phyloP scores from a whole-genome alignment of 208 protist genomes.

The Naegleria gruberi region DNA sequence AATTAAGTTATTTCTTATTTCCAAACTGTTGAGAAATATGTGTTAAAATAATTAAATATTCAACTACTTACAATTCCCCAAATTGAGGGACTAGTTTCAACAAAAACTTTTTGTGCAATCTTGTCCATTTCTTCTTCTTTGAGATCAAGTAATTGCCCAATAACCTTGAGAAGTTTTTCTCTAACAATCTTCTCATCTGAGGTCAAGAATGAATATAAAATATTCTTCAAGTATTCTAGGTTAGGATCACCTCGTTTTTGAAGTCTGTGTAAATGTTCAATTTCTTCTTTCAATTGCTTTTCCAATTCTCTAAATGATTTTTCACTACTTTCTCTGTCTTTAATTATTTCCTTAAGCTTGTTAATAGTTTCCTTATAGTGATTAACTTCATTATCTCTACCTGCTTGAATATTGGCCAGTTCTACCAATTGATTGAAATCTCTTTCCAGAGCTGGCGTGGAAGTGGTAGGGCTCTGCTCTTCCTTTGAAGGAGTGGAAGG shows the following conservation, averaged over 20 bases:
- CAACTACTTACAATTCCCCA: neutral
- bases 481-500: neutral
- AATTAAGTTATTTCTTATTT: neutral
- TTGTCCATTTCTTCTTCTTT: neutral
- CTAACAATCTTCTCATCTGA: neutral
- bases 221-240: conserved; percentile 18
- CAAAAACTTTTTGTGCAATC: neutral
- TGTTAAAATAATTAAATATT: neutral
- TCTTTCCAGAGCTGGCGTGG: neutral
- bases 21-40: neutral
- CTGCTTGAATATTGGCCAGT: conserved; percentile 11
- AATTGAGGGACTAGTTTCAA: neutral
- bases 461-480: neutral
- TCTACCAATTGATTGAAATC: neutral
- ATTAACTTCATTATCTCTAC: neutral
- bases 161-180: neutral
- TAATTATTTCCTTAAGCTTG: neutral
- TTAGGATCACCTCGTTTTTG: neutral
- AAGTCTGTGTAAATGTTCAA: conserved; percentile 5
- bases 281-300: neutral
- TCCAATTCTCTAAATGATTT: neutral
- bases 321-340: neutral
- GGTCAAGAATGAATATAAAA: neutral
- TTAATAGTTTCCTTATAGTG: neutral
- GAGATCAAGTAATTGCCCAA: neutral